A percentile compares a stretch with the other conserved stretches of the same genome.
Conservation (phyloP, 257 asterid species). For the Gynochthodes officinalis region DNA sequence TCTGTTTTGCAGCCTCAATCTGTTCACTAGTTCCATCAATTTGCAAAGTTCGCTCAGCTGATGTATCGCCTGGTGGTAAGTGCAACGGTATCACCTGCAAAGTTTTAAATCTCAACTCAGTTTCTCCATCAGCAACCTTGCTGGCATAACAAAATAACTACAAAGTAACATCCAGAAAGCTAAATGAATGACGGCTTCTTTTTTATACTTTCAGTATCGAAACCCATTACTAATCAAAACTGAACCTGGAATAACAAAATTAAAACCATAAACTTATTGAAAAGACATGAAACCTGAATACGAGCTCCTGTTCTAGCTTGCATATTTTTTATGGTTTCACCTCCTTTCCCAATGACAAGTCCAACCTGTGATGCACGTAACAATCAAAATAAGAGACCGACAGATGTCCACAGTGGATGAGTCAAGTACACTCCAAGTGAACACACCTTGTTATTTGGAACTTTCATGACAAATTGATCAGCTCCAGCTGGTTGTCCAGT, state of each 20-base stretch:
- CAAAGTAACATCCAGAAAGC: background rate
- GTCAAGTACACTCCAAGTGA: background rate
- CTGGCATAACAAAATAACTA: too few relatives aligned
- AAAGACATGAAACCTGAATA: constrained; percentile 51
- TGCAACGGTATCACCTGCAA: constrained; percentile 89
- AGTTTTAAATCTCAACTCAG: background rate
- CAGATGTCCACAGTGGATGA: background rate
- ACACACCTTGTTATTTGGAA: constrained; percentile 80
- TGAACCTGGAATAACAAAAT: background rate
- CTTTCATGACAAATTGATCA: constrained; percentile 59
- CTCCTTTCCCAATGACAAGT: constrained; percentile 97
- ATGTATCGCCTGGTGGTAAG: constrained; percentile 91
- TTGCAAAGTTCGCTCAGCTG: constrained; percentile 81
- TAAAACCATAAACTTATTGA: background rate
- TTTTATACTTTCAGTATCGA: too few relatives aligned
- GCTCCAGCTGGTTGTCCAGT: constrained; percentile 62
- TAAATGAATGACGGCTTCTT: background rate
- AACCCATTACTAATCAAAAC: background rate
- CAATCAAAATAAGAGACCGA: background rate
- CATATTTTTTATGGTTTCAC: constrained; percentile 90
- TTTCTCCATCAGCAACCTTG: background rate
- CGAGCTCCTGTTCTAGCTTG: constrained; percentile 90
- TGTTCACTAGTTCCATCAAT: constrained; percentile 87
- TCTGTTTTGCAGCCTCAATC: constrained; percentile 78
- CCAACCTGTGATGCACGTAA: constrained; percentile 56